Conservation (phyloP, 805 yeast genomes). For the Suhomyces sp. region DNA sequence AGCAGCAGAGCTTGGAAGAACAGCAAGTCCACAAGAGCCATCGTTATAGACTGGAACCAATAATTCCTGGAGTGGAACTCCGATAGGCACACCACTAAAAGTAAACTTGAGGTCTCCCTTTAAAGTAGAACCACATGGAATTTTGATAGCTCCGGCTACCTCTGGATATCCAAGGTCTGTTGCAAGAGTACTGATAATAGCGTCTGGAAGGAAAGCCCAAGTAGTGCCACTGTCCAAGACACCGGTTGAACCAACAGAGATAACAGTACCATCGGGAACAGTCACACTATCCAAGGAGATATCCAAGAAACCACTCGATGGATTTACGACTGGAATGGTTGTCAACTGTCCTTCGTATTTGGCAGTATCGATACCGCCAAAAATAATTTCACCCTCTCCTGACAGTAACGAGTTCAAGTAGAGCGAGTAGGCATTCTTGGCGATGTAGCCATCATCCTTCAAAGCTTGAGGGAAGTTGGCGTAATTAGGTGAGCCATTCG, state of each 20-base stretch:
- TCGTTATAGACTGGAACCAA: background rate
- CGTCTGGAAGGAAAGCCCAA: constrained; percentile 4
- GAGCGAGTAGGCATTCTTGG: constrained; percentile 22
- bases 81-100: background rate
- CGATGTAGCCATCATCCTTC: constrained; percentile 26
- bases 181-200: background rate
- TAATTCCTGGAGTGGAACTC: background rate
- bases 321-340: constrained; percentile 7
- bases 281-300: background rate
- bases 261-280: constrained; percentile 9
- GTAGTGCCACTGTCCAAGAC: constrained; percentile 10
- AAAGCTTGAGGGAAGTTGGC: constrained; percentile 18
- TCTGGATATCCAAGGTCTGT: background rate
- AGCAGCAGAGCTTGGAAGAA: background rate
- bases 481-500: background rate
- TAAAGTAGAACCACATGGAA: background rate
- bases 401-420: constrained; percentile 17
- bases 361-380: constrained; percentile 32
- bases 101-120: background rate
- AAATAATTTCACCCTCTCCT: constrained; percentile 20
- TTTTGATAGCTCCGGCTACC: background rate
- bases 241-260: background rate
- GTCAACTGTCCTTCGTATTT: constrained; percentile 17
- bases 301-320: background rate
- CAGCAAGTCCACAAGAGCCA: background rate